Evolutionary conservation across 2,329 filamentous ascomycete genomes (phyloP), one percentile per base, ranked within the genome.

Genomic region (Ophiosphaerella herpotricha): DNA sequence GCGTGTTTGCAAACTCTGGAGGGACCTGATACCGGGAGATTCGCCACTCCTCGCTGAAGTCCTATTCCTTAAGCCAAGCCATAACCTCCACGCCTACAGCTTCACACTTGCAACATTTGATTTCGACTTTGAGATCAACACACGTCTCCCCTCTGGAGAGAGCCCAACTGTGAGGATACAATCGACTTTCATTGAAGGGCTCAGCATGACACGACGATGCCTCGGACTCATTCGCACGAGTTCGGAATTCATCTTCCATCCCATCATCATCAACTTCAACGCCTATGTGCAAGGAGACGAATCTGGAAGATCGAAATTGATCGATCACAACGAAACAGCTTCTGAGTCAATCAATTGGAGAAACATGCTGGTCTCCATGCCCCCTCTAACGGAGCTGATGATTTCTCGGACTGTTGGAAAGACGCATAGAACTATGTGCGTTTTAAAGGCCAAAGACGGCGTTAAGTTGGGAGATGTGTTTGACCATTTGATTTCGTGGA

Each of bases 1-100:
- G 36, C 48, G 48, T 44, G 56, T 57, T 1, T 55, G 46, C 44
- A 52, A 46, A 5, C 31, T 47, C 11, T 59, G 54, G 54, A 34
- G 21, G 7, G 29, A 40, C 37, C 46, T 59, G 7, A 37, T 59
- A 1, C 56, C 56, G 0, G 56, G 54, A 31, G 51, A 57, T 26
- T 55, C 56, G 6, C 56, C 56, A 1, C 14, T 55, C 1, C 36
- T 46, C 9, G 35, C 43, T 16, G 43, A 46, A n/a, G 26, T 18
- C 7, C 18, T 46, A 9, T 59, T 57, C 26, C 31, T 59, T 11
- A 57, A 57, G 26, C 54, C 56, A 14, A 46, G 43, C 13, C 23
- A 46, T 16, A 46, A 46, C 18, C 43, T 46, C 4, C 35, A 46
- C 14, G 57, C 57, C 8, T 59, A 59, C 33, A 46, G 43, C 26